Conservation (phyloP, 2,329 filamentous ascomycete species). For the Escovopsis weberi region DNA sequence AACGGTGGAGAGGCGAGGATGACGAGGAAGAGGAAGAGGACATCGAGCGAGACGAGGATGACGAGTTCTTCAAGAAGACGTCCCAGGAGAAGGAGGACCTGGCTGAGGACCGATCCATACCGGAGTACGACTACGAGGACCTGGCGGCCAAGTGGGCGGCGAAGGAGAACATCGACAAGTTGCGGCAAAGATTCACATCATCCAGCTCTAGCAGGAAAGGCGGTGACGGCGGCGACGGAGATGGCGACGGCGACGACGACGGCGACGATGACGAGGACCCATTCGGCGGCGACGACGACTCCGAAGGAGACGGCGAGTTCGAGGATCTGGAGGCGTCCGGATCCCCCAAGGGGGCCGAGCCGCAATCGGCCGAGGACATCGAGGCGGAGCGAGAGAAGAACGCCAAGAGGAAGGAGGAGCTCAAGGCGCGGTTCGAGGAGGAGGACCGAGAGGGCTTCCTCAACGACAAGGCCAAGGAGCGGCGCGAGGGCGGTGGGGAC, state of each 20-base stretch:
- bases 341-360: conserved; percentile 22
- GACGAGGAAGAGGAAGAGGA: conserved; percentile 38
- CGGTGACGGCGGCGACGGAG: conserved; percentile 18
- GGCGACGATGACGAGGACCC: conserved; percentile 56
- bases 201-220: conserved; percentile 34
- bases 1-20: conserved; percentile 62
- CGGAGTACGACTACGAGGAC: conserved; percentile 63
- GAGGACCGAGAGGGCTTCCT: conserved; percentile 94
- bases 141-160: conserved; percentile 78
- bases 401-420: conserved; percentile 81
- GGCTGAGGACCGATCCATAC: conserved; percentile 68
- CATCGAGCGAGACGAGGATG: conserved; percentile 41
- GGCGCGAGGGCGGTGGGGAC: conserved; percentile 43
- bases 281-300: conserved; percentile 39
- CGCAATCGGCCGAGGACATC: conserved; percentile 37
- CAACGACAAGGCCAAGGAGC: conserved; percentile 71
- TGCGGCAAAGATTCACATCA: conserved; percentile 64
- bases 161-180: conserved; percentile 57
- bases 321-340: conserved; percentile 56
- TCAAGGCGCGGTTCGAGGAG: conserved; percentile 88
- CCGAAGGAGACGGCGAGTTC: conserved; percentile 68
- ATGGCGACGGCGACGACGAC: conserved; percentile 47
- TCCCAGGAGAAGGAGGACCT: conserved; percentile 52
- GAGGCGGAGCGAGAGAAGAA: conserved; percentile 85
- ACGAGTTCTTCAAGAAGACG: conserved; percentile 51